These are phyloP conservation scores for Trichoderma afroharzianum DNA, from an alignment of 2,329 filamentous ascomycete genomes.

Conservation along the genomic window DNA sequence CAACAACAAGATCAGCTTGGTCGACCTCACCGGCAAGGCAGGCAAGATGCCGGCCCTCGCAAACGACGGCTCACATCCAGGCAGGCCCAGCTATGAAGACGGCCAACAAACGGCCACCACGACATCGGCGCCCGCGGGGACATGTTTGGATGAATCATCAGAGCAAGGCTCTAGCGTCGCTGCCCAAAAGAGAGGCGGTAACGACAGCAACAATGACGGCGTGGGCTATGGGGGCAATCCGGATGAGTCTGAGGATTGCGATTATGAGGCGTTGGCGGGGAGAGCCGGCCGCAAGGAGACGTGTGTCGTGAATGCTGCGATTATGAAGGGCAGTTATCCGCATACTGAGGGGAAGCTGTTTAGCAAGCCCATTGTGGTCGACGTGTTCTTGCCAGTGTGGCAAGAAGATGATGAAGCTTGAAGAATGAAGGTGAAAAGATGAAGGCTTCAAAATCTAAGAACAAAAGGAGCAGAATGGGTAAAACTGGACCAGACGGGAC, in stretches of 20 bases:
- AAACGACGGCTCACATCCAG: conserved; percentile 43
- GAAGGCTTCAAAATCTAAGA: not conserved
- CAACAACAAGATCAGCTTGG: conserved; percentile 56
- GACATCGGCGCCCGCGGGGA: not conserved
- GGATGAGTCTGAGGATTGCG: conserved; percentile 37
- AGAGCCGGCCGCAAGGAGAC: conserved; percentile 59
- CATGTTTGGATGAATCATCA: not conserved
- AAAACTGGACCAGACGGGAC: not conserved
- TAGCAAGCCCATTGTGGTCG: conserved; percentile 81
- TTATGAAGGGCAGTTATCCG: conserved; percentile 65
- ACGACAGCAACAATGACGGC: not conserved
- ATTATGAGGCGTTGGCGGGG: conserved; percentile 39
- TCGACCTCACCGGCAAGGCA: conserved; percentile 53
- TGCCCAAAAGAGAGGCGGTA: conserved; percentile 15
- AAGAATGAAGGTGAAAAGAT: not conserved
- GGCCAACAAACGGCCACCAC: not conserved
- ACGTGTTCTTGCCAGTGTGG: conserved; percentile 65
- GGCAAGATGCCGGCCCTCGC: conserved; percentile 37
- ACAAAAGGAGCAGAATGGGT: not conserved
- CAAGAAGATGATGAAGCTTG: conserved; percentile 13
- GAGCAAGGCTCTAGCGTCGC: conserved; percentile 17
- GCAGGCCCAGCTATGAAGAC: not conserved
- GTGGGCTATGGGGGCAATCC: conserved; percentile 27
- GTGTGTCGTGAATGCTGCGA: conserved; percentile 75
- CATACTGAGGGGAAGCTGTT: conserved; percentile 59